Conservation (phyloP, 2,329 filamentous ascomycete genomes). For the Phaeosphaeria sp. region DNA sequence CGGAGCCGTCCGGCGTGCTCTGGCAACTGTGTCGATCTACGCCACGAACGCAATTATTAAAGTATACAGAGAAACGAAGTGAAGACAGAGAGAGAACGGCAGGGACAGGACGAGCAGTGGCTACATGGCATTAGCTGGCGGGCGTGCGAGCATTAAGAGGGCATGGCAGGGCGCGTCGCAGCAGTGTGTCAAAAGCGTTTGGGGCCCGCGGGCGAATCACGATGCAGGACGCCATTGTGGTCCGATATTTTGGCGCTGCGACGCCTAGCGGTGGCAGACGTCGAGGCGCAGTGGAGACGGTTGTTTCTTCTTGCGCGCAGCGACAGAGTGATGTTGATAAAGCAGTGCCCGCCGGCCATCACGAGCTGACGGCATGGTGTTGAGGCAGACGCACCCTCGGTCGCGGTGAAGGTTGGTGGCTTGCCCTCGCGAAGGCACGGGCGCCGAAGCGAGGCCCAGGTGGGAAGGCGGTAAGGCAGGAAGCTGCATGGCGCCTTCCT, state of each 20-base stretch:
- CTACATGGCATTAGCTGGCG: slow-evolving; percentile 32
- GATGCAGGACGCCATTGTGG: slow-evolving; percentile 19
- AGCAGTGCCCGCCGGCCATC: not conserved
- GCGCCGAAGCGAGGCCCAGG: slow-evolving; percentile 13
- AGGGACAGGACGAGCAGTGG: slow-evolving; percentile 30
- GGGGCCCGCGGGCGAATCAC: slow-evolving; percentile 40
- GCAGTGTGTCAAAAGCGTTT: slow-evolving; percentile 43
- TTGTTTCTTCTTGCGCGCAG: not conserved
- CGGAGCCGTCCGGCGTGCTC: slow-evolving; percentile 50
- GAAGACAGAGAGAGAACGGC: slow-evolving; percentile 33
- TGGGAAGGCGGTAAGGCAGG: slow-evolving; percentile 28
- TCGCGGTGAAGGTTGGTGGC: not conserved
- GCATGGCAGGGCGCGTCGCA: slow-evolving; percentile 41
- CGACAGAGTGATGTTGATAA: not conserved
- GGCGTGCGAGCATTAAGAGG: slow-evolving; percentile 45
- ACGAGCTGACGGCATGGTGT: not conserved
- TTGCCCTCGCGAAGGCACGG: not conserved
- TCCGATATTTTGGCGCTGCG: slow-evolving; percentile 37
- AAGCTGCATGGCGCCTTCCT: slow-evolving; percentile 4
- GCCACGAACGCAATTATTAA: slow-evolving; percentile 27
- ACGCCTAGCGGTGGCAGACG: slow-evolving; percentile 3
- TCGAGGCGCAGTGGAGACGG: not conserved
- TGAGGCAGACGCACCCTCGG: not conserved
- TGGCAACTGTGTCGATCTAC: slow-evolving; percentile 35
- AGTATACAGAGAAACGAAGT: slow-evolving; percentile 41